Base-by-base conservation (phyloP, 768 basidiomycete species). In the Chiua virens region DNA sequence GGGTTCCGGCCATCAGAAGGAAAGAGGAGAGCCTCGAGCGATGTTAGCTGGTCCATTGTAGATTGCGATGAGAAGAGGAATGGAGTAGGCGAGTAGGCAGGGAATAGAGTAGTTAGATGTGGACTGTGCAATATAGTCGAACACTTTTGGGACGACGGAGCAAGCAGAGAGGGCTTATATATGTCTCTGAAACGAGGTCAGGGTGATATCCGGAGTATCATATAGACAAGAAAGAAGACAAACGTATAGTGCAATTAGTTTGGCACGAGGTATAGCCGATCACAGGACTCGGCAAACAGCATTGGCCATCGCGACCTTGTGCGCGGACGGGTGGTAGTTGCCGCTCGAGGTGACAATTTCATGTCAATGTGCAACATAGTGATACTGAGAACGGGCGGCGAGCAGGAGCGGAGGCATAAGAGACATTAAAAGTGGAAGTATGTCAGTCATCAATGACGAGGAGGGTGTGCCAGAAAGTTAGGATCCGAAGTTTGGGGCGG, bases 1-100 rank as follows among this genome's bases (percentile, higher is more conserved):
- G 89, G 87, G 21, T 83, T 79, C 35, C 87, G 86, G 50, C 82
- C 83, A 54, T 92, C 89, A 32, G 85, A 81, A 23, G 89, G 88
- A 64, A 92, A 86, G 54, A 91, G 75, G 56, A 92, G 80, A 40
- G 86, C 86, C 21, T 87, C 81, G 62, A 77, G 85, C n/a, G 79
- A 73, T 27, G 73, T 66, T 52, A 86, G 71, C 56, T 82, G 79
- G 61, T 86, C 85, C 87, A 89, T 89, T 49, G 57, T 30, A 39
- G 56, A 61, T 57, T 58, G 48, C 9, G 50, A 39, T 22, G 50
- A 39, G 51, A 40, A 50, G 49, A 45, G 17, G 53, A 35, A 55
- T 53, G 52, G 49, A 46, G 50, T 44, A 51, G 49, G 20, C 34
- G 55, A 52, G 55, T 50, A 55, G 55, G 50, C 27, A 55, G 52